A percentile compares a stretch with the other conserved stretches of the same genome.
phyloP scores from a whole-genome alignment of 164 flowering plant genomes.

The Piper longum region DNA sequence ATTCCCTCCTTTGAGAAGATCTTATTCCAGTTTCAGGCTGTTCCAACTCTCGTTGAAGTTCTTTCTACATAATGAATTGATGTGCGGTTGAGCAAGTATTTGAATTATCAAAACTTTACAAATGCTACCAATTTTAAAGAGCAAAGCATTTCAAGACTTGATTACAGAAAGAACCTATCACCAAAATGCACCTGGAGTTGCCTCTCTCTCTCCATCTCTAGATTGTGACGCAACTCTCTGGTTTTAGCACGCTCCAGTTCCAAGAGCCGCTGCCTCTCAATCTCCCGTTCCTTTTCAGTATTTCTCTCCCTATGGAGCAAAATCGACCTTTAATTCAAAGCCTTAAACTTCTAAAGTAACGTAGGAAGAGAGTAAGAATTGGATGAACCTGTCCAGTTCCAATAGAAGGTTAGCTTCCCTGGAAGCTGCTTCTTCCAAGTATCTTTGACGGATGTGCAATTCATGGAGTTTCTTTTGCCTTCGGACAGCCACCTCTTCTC shows the following conservation, averaged over 20 bases:
- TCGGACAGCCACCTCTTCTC: slow-evolving; percentile 60
- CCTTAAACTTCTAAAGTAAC: neutral
- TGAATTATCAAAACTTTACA: neutral
- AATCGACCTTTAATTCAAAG: neutral
- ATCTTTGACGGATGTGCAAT: slow-evolving; percentile 54
- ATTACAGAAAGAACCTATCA: neutral
- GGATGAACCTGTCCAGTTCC: slow-evolving; percentile 65
- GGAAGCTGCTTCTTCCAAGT: slow-evolving; percentile 65
- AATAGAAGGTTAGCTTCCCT: slow-evolving; percentile 65
- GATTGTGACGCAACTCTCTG: slow-evolving; percentile 69
- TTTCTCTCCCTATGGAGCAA: slow-evolving; percentile 42
- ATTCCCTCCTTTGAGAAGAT: slow-evolving; percentile 51
- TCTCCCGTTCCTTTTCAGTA: slow-evolving; percentile 58
- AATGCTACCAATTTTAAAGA: neutral
- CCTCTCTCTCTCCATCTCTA: slow-evolving; percentile 86
- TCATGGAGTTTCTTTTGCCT: slow-evolving; percentile 54
- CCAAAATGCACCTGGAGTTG: slow-evolving; percentile 48
- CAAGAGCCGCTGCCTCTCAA: slow-evolving; percentile 63
- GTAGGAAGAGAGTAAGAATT: too few relatives aligned
- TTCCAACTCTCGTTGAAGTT: slow-evolving; percentile 77
- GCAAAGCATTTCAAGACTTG: neutral
- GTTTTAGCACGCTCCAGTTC: slow-evolving; percentile 82
- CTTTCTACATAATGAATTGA: slow-evolving; percentile 34
- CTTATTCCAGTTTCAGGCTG: slow-evolving; percentile 74
- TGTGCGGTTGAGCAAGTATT: neutral